phyloP scores from a whole-genome alignment of 148 eudicot species.

The Camellia granthamiana region DNA sequence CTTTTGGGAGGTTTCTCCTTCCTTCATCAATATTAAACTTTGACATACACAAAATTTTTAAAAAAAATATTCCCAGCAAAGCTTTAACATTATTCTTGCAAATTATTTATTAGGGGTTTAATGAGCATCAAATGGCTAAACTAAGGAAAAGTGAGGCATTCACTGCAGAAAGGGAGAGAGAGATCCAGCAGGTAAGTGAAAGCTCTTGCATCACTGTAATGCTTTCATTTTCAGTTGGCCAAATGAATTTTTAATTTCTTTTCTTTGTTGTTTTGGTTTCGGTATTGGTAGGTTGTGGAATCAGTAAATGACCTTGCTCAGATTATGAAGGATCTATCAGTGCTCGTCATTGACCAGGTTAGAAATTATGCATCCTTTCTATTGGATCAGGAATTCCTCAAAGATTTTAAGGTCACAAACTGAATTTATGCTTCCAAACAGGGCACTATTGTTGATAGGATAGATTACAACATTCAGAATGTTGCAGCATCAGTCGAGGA shows the following conservation, averaged over 20 bases:
- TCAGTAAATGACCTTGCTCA: slow-evolving; percentile 94
- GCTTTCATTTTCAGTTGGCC: background rate
- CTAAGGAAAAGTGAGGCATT: slow-evolving; percentile 67
- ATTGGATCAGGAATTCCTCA: background rate
- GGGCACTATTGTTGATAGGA: slow-evolving; percentile 93
- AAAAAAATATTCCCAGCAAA: background rate
- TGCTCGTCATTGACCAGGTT: slow-evolving; percentile 93
- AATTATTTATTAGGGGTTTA: slow-evolving; percentile 43
- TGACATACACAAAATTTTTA: background rate
- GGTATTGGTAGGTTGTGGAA: slow-evolving; percentile 60
- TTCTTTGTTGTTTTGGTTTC: background rate
- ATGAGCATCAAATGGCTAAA: slow-evolving; percentile 68
- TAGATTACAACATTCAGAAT: slow-evolving; percentile 87
- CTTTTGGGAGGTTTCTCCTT: background rate
- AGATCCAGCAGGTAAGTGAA: slow-evolving; percentile 63
- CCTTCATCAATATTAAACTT: background rate
- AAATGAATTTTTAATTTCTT: background rate
- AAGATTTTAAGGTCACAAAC: slow-evolving; percentile 1
- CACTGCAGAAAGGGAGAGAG: slow-evolving; percentile 69
- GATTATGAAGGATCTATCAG: slow-evolving; percentile 96
- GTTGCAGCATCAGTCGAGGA: slow-evolving; percentile 76
- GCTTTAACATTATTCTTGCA: background rate
- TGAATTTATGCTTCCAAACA: slow-evolving; percentile 25
- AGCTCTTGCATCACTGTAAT: background rate
- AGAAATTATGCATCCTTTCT: slow-evolving; percentile 16